Percentiles rank a stretch among this genome's conserved stretches.
Evolutionary conservation across 768 basidiomycete species (phyloP).

Genomic region (Dacryopinax spathularia): DNA sequence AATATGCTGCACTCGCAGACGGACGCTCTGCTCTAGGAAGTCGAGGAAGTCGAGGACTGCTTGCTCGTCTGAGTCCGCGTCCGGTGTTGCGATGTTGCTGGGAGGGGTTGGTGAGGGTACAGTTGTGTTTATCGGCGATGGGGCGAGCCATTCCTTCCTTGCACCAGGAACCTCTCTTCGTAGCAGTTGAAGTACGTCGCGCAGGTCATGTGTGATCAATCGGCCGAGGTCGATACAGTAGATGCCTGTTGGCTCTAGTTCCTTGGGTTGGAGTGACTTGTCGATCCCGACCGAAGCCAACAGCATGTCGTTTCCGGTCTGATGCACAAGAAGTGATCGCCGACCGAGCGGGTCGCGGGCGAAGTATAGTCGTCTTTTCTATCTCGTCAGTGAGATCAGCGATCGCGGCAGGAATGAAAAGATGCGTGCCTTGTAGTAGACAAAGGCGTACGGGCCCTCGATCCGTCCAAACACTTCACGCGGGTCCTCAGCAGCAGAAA

Average conservation of each 20-base stretch:
- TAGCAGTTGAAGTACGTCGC: background rate
- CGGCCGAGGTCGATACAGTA: background rate
- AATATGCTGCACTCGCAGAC: conserved; percentile 52
- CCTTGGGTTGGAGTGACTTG: conserved; percentile 12
- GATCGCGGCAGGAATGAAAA: background rate
- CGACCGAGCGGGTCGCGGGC: conserved; percentile 74
- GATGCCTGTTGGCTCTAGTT: background rate
- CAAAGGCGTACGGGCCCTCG: conserved; percentile 83
- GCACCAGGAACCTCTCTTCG: background rate
- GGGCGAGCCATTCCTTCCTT: background rate
- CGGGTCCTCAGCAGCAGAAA: conserved; percentile 17
- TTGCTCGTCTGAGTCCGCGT: background rate
- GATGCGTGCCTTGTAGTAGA: conserved; percentile 50
- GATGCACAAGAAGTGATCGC: conserved; percentile 64
- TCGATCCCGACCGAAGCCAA: conserved; percentile 16
- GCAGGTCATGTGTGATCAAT: background rate
- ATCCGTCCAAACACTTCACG: conserved; percentile 43
- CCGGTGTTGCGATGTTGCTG: no score
- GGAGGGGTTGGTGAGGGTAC: no score
- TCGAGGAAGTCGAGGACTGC: conserved; percentile 16
- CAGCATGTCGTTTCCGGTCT: conserved; percentile 12
- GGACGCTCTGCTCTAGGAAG: conserved; percentile 48
- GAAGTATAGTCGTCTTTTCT: conserved; percentile 42
- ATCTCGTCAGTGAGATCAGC: conserved; percentile 5
- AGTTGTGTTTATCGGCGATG: no score